Evolutionary conservation across 2,329 filamentous ascomycete genomes (phyloP).

Genomic region (Claviceps pazoutovae): DNA sequence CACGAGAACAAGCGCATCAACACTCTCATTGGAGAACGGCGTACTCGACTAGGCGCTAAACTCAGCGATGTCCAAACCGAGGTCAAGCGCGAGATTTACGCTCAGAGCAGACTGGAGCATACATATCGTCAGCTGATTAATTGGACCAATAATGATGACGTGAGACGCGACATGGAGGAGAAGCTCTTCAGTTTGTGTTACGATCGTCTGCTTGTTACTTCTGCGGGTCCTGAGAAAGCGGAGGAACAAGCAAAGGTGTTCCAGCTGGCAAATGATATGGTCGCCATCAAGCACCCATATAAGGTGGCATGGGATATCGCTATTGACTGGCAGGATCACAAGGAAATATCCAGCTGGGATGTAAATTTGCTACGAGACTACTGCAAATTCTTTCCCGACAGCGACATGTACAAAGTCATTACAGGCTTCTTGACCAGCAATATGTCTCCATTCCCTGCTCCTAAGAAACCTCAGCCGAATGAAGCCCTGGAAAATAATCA

Average conservation of each 20-base stretch:
- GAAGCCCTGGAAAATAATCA: slow-evolving; percentile 16
- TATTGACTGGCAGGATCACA: slow-evolving; percentile 76
- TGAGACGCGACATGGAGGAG: slow-evolving; percentile 76
- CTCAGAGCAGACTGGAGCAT: slow-evolving; percentile 60
- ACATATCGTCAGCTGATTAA: slow-evolving; percentile 76
- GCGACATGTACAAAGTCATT: slow-evolving; percentile 69
- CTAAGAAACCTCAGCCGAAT: slow-evolving; percentile 10
- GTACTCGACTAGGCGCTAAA: slow-evolving; percentile 74
- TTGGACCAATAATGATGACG: slow-evolving; percentile 78
- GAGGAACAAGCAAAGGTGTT: slow-evolving; percentile 59
- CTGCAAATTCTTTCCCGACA: slow-evolving; percentile 68
- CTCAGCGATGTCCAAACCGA: slow-evolving; percentile 72
- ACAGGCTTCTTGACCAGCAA: slow-evolving; percentile 71
- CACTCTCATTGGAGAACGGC: slow-evolving; percentile 73
- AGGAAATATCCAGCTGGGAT: slow-evolving; percentile 64
- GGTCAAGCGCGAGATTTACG: slow-evolving; percentile 74
- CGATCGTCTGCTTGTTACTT: slow-evolving; percentile 59
- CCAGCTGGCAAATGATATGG: slow-evolving; percentile 78
- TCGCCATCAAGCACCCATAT: slow-evolving; percentile 87
- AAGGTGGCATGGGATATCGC: slow-evolving; percentile 82
- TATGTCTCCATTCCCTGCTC: slow-evolving; percentile 63
- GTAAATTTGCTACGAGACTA: slow-evolving; percentile 66
- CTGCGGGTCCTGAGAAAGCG: slow-evolving; percentile 48
- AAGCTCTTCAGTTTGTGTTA: slow-evolving; percentile 73
- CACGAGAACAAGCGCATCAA: slow-evolving; percentile 87